Base-by-base conservation (phyloP, 306 rosid species). In the Dalbergia oliveri region DNA sequence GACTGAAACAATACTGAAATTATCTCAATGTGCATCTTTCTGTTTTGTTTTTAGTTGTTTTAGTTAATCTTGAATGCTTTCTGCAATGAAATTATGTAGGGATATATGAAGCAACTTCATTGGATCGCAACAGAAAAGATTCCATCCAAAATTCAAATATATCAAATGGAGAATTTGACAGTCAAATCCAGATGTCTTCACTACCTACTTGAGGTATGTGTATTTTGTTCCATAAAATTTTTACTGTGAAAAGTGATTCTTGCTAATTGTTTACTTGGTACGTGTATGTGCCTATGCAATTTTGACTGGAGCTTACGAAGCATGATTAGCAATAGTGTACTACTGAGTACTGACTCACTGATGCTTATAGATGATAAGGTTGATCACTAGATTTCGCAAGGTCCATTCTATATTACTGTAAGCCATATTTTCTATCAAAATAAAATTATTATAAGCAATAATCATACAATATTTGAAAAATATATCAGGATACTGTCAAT, bases 201-300 rank as follows among this genome's bases (percentile, higher is more conserved):
- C 93, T 96, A 71, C 99, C 99, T 77, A 93, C 97, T 79, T 96
- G 92, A 91, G 82, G 95, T 93, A 90, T 60, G 84, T 80, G 62
- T 64, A 13, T 66, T 73, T 73, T 72, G 57, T 35, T 47, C 59
- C 64, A 34, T 44, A 50, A 50, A 65, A 47, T 9, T 6, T 59
- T 51, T 66, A 14, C 50, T 79, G 69, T 51, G 15, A 23, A 54
- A 70, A 68, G 66, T 45, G 65, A 66, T 64, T 63, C 21, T 56
- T 44, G 70, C 74, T 51, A 15, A 66, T 69, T 74, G 43, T 45
- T 72, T 84, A 19, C 49, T 66, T 73, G 31, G 18, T 35, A 18
- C 12, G 33, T 53, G 21, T 54, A 23, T 50, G 63, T 51, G 19
- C 26, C 51, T 35, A 16, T 58, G 18, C 54, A 13, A 41, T 59